Evolutionary conservation across 225 moss, liverwort and hornwort genomes (phyloP).

Genomic region (Antitrichia curtipendula): DNA sequence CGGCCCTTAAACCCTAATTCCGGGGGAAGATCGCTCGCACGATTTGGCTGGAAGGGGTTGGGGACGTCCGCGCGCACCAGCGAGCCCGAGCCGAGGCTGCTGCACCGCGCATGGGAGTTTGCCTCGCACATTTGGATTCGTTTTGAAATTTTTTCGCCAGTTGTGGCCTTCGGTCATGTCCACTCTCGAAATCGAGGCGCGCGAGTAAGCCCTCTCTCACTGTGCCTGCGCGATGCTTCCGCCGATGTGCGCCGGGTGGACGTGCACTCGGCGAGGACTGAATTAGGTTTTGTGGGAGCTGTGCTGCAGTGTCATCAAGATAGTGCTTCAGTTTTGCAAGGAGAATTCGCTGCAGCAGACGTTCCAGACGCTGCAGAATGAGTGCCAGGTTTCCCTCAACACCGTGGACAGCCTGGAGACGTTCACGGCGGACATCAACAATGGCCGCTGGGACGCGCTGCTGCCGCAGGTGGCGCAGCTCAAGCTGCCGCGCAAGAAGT

Average conservation of each 20-base stretch:
- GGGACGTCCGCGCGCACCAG: not conserved
- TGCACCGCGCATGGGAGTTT: not conserved
- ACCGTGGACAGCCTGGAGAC: slow-evolving; percentile 99
- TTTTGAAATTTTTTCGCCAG: not conserved
- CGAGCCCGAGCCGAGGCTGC: not conserved
- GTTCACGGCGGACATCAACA: slow-evolving; percentile 87
- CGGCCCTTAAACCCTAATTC: not conserved
- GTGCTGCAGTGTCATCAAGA: slow-evolving; percentile 75
- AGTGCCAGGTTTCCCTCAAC: slow-evolving; percentile 97
- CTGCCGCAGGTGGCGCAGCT: slow-evolving; percentile 98
- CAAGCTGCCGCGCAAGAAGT: slow-evolving; percentile 94
- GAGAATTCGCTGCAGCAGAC: slow-evolving; percentile 99
- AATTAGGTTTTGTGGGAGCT: slow-evolving; percentile 6
- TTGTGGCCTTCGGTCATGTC: slow-evolving; percentile 56
- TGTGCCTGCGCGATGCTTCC: not conserved
- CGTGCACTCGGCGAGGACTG: not conserved
- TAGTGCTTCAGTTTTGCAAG: slow-evolving; percentile 97
- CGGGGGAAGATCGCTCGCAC: not conserved
- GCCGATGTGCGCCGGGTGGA: not conserved
- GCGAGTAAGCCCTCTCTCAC: slow-evolving; percentile 43
- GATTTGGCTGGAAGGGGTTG: not conserved
- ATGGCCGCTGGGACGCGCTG: slow-evolving; percentile 98
- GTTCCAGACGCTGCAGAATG: slow-evolving; percentile 98
- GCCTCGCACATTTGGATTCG: not conserved
- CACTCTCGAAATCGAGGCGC: slow-evolving; percentile 99